Conservation (phyloP, 140 eudicot species). For the Anethum foeniculum region DNA sequence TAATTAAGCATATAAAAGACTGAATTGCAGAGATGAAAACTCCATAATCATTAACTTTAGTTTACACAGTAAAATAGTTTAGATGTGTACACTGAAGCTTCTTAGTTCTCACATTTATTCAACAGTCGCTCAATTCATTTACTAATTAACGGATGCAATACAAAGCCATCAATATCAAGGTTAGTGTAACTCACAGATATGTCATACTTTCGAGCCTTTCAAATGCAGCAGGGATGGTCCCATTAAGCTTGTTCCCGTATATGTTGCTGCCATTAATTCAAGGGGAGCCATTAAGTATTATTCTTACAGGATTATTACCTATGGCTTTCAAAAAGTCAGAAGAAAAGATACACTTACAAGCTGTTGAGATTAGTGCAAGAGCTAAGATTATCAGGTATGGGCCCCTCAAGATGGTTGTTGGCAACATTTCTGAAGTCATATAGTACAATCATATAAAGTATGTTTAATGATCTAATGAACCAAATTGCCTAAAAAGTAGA, state of each 20-base stretch:
- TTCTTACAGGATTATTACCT: background rate
- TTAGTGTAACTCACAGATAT: constrained; percentile 53
- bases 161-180: background rate
- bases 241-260: constrained; percentile 75
- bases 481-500: background rate
- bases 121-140: background rate
- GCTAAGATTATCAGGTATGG: constrained; percentile 83
- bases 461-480: background rate
- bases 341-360: constrained; percentile 45
- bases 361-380: constrained; percentile 94
- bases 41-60: background rate
- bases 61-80: background rate
- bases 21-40: no score
- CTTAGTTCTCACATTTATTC: background rate
- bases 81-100: background rate
- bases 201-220: constrained; percentile 97
- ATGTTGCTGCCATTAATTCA: constrained; percentile 51
- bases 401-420: constrained; percentile 71
- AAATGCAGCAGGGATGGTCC: constrained; percentile 71
- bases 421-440: constrained; percentile 70
- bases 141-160: background rate
- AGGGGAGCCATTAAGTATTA: background rate
- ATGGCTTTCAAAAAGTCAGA: background rate
- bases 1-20: background rate
- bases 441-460: background rate